A percentile compares a stretch with the other conserved stretches of the same genome.
Evolutionary conservation across 768 basidiomycete species (phyloP).

Genomic region (Pleurotus salmoneostramineus): DNA sequence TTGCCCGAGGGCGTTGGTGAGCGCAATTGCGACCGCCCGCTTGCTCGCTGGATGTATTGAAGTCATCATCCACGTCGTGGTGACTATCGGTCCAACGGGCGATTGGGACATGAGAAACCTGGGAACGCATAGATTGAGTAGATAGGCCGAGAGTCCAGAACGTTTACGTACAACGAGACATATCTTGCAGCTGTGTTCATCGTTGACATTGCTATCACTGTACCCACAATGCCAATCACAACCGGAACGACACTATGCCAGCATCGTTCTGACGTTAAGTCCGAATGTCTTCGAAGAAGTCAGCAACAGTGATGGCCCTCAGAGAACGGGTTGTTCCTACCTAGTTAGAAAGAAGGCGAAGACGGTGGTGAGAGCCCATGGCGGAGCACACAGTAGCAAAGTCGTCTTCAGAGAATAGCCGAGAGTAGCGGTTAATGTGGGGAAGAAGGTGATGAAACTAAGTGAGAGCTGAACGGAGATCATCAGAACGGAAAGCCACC

Average conservation of each 20-base stretch:
- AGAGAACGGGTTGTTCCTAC: slow-evolving; percentile 20
- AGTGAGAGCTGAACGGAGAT: slow-evolving; percentile 42
- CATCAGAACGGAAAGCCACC: slow-evolving; percentile 54
- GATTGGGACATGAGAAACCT: slow-evolving; percentile 7
- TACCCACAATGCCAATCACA: slow-evolving; percentile 1
- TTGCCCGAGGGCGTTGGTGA: slow-evolving; percentile 1
- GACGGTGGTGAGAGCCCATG: slow-evolving; percentile 49
- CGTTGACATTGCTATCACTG: slow-evolving; percentile 2
- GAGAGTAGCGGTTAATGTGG: slow-evolving; percentile 60
- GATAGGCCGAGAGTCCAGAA: background rate
- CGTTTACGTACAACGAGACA: slow-evolving; percentile 5
- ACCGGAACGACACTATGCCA: slow-evolving; percentile 3
- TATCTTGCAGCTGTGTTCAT: slow-evolving; percentile 8
- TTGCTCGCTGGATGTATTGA: slow-evolving; percentile 5
- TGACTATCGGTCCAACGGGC: background rate
- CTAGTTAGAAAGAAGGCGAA: slow-evolving; percentile 39
- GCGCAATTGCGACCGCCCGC: slow-evolving; percentile 4
- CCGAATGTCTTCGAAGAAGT: background rate
- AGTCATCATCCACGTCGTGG: slow-evolving; percentile 1
- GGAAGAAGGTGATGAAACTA: slow-evolving; percentile 61
- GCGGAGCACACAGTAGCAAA: slow-evolving; percentile 62
- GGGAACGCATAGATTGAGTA: background rate
- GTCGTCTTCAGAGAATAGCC: slow-evolving; percentile 56
- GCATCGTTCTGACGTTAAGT: slow-evolving; percentile 3
- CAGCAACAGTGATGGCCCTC: background rate